Evolutionary conservation across 352 stramenopile species (phyloP).

Genomic region (Globisporangium sylvaticum): DNA sequence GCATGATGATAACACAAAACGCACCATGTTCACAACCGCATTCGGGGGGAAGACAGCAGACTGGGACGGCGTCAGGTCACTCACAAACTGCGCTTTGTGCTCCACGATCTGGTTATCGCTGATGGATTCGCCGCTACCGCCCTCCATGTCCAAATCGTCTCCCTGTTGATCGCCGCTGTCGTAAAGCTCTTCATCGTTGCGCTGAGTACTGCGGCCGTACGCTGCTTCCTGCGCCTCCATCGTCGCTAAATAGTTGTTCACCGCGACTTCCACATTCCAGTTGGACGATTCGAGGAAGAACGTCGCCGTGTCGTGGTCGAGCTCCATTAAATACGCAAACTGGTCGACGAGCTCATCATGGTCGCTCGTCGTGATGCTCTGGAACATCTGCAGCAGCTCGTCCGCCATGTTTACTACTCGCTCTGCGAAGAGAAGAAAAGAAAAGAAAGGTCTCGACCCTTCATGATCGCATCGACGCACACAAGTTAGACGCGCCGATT

Average conservation of each 20-base stretch:
- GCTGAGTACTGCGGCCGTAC: neutral
- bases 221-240: conserved; percentile 38
- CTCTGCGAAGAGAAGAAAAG: neutral
- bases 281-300: conserved; percentile 88
- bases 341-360: conserved; percentile 83
- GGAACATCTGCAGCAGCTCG: conserved; percentile 84
- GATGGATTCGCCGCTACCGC: conserved; percentile 11
- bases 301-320: conserved; percentile 59
- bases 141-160: conserved; percentile 61
- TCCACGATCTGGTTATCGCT: conserved; percentile 20
- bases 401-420: conserved; percentile 43
- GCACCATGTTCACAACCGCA: conserved; percentile 56
- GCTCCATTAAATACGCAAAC: conserved; percentile 71
- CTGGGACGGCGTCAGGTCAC: conserved; percentile 58
- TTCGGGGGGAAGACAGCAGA: conserved; percentile 48
- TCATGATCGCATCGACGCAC: neutral
- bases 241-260: conserved; percentile 77
- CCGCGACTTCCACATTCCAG: conserved; percentile 86
- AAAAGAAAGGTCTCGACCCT: neutral
- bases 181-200: conserved; percentile 7
- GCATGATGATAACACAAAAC: conserved; percentile 1
- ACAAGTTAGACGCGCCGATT: neutral
- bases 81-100: conserved; percentile 57
- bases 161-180: conserved; percentile 4
- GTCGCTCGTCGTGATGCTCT: conserved; percentile 84